Percentiles rank a stretch among this genome's conserved stretches.
phyloP scores from a whole-genome alignment of 2,329 filamentous ascomycete species.

The Annulohypoxylon truncatum region DNA sequence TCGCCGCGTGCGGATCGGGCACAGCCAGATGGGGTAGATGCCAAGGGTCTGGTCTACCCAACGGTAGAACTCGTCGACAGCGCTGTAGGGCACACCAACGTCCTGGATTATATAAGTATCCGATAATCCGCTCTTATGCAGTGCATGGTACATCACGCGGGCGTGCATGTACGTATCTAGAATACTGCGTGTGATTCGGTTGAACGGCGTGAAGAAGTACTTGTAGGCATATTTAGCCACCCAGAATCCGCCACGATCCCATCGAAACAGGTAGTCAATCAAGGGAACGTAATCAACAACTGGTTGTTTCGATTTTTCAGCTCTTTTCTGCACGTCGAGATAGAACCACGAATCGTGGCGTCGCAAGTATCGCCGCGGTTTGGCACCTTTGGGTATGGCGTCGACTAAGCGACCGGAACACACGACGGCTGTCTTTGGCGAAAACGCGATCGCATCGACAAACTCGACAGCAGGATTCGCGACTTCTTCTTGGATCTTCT shows the following conservation, averaged over 20 bases:
- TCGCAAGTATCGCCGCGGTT: constrained; percentile 63
- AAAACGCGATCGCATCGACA: constrained; percentile 76
- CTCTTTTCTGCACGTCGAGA: constrained; percentile 67
- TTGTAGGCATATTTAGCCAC: constrained; percentile 70
- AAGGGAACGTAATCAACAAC: constrained; percentile 68
- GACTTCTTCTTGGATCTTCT: constrained; percentile 59
- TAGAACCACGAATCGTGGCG: constrained; percentile 79
- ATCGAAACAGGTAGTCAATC: constrained; percentile 76
- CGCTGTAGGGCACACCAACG: constrained; percentile 62
- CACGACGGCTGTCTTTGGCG: constrained; percentile 65
- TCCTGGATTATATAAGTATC: constrained; percentile 74
- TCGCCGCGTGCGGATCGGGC: constrained; percentile 61
- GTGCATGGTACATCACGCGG: constrained; percentile 72
- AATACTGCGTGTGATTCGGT: constrained; percentile 69
- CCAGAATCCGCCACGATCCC: constrained; percentile 78
- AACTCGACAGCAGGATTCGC: constrained; percentile 65
- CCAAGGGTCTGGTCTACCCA: constrained; percentile 60
- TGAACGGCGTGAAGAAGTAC: constrained; percentile 75
- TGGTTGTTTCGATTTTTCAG: constrained; percentile 45
- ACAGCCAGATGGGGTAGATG: constrained; percentile 69
- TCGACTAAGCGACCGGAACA: constrained; percentile 70
- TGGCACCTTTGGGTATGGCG: constrained; percentile 51
- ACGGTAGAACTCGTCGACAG: constrained; percentile 57
- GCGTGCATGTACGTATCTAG: constrained; percentile 73
- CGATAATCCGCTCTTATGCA: constrained; percentile 70